Percentiles rank a stretch among this genome's conserved stretches.
phyloP scores from a whole-genome alignment of 108 stramenopile genomes.

The Seminavis robusta region DNA sequence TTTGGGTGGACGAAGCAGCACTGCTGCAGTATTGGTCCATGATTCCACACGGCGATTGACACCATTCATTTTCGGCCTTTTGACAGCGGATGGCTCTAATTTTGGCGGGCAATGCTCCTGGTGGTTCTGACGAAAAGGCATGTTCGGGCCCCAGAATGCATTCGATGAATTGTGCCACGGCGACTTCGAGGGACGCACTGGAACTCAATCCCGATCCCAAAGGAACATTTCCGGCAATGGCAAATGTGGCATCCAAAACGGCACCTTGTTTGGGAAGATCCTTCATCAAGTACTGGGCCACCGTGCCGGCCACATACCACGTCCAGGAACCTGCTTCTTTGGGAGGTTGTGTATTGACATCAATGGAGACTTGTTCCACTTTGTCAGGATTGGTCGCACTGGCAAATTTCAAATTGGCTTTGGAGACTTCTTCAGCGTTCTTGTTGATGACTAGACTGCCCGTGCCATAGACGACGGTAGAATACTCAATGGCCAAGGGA shows the following conservation, averaged over 20 bases:
- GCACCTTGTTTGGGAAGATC: slow-evolving; percentile 45
- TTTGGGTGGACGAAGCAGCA: slow-evolving; percentile 41
- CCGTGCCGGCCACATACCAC: slow-evolving; percentile 88
- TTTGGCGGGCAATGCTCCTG: slow-evolving; percentile 9
- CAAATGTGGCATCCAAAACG: slow-evolving; percentile 47
- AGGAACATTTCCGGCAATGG: slow-evolving; percentile 85
- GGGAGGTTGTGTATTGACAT: slow-evolving; percentile 47
- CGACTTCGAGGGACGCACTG: slow-evolving; percentile 75
- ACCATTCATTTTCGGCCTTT: slow-evolving; percentile 91
- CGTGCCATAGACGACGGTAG: slow-evolving; percentile 65
- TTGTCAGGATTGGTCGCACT: slow-evolving; percentile 43
- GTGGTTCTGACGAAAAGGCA: slow-evolving; percentile 43
- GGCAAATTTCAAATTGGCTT: slow-evolving; percentile 26
- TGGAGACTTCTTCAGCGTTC: not conserved
- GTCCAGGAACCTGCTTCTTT: slow-evolving; percentile 58
- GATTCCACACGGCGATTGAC: slow-evolving; percentile 87
- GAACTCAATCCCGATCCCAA: slow-evolving; percentile 83
- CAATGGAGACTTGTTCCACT: slow-evolving; percentile 38
- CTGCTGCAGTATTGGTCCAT: slow-evolving; percentile 86
- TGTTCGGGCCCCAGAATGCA: slow-evolving; percentile 37
- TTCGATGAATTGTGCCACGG: slow-evolving; percentile 75
- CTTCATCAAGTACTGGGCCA: slow-evolving; percentile 78
- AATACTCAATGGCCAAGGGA: slow-evolving; percentile 87
- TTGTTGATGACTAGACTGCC: slow-evolving; percentile 34
- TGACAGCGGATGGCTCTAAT: slow-evolving; percentile 80